Base-by-base conservation (phyloP, 2,329 filamentous ascomycete species). In the Aureobasidium sp. region DNA sequence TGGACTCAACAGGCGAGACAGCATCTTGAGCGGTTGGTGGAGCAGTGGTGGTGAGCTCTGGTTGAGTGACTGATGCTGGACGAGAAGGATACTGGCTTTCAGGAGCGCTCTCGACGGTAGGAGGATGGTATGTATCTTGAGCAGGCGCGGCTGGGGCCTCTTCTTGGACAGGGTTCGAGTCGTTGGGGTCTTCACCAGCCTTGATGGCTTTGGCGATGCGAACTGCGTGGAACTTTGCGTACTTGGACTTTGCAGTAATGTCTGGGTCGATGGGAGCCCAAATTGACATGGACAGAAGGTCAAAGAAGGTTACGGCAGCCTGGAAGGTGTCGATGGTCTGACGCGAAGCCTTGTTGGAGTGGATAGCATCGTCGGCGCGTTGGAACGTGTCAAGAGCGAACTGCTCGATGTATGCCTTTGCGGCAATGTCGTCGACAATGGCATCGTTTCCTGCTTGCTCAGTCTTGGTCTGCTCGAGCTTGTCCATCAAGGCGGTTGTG, bases 261-360 rank as follows among this genome's bases (percentile, higher is more conserved):
- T 97, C 91, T 0, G 83, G 76, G 37, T 96, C 90, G 12, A 87
- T 78, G 0, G 84, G 76, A 6, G 86, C 87, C 91, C 93, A 99
- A 69, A 96, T 88, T 66, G 87, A 87, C 60, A 62, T 62, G 60
- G n/a, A 29, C 62, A 90, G 83, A 5, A 97, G 80, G 67, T 97
- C 91, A 70, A 97, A 86, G 74, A 99, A 97, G 0, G 91, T 96
- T 0, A 90, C 87, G 0, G 94, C 90, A 1, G 95, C 94, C 71
- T 92, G 88, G 68, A 97, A 96, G 0, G 92, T 97, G 71, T 95
- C 91, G 63, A 90, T 91, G 0, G 94, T 99, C 82, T 95, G 89
- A 88, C 85, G 87, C 44, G 91, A 92, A 64, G 90, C 91, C 71
- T 88, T 92, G 76, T 94, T 88, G 53, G 89, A 88, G 63, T 86